phyloP scores from a whole-genome alignment of 148 eudicot species.

The Arbutus unedo region DNA sequence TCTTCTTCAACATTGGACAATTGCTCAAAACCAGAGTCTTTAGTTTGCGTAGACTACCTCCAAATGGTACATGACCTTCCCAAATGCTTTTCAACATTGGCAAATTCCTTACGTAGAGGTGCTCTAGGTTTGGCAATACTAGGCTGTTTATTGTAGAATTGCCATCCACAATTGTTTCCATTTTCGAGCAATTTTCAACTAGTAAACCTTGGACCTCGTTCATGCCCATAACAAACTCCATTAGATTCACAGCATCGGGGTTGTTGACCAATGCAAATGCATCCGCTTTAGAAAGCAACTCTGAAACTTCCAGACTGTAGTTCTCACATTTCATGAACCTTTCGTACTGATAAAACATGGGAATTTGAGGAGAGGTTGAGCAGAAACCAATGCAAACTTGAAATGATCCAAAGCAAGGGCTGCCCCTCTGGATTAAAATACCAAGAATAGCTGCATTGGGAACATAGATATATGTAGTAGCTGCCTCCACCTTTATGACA shows the following conservation, averaged over 20 bases:
- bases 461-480: constrained; percentile 1
- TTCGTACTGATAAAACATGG: constrained; percentile 11
- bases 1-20: neutral
- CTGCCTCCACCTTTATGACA: constrained; percentile 17
- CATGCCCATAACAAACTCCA: constrained; percentile 1
- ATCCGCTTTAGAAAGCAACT: constrained; percentile 11
- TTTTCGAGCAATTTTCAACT: neutral
- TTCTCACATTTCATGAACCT: constrained; percentile 14
- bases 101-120: neutral
- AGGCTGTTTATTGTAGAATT: neutral
- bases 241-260: neutral
- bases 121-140: neutral
- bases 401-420: neutral
- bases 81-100: constrained; percentile 10
- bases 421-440: neutral
- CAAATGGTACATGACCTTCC: neutral
- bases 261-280: constrained; percentile 18
- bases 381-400: constrained; percentile 17
- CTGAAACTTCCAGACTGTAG: neutral
- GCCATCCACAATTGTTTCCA: neutral
- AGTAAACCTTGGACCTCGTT: neutral
- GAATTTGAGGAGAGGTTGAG: constrained; percentile 1
- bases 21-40: neutral
- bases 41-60: neutral
- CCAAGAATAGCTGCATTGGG: neutral